A percentile compares a stretch with the other conserved stretches of the same genome.
Conservation (phyloP, 2,329 filamentous ascomycete species). For the Arachnomyces sp. region DNA sequence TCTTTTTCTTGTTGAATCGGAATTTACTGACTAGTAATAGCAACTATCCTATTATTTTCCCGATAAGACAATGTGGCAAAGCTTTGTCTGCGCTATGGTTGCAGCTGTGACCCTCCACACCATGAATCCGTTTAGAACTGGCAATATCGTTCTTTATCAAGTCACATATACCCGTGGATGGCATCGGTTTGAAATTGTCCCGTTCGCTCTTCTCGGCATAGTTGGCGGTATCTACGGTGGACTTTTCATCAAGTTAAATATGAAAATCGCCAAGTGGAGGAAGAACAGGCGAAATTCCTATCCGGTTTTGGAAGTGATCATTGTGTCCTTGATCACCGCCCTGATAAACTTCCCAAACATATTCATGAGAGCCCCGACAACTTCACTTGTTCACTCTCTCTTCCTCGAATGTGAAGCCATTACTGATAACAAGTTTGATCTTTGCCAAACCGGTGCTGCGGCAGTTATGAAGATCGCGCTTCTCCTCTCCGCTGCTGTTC, state of each 20-base stretch:
- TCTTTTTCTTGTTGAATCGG: conserved; percentile 2
- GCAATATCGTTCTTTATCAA: conserved; percentile 92
- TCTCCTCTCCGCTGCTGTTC: conserved; percentile 69
- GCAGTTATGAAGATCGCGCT: conserved; percentile 76
- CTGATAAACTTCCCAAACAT: conserved; percentile 92
- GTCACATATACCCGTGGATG: conserved; percentile 86
- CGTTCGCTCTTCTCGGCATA: conserved; percentile 78
- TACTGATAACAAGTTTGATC: conserved; percentile 75
- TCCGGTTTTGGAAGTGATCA: conserved; percentile 70
- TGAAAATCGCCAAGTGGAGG: conserved; percentile 75
- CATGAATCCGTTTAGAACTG: conserved; percentile 88
- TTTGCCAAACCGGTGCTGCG: conserved; percentile 80
- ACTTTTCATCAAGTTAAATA: conserved; percentile 90
- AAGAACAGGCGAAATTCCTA: conserved; percentile 61
- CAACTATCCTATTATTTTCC: conserved; percentile 97
- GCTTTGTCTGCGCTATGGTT: conserved; percentile 98
- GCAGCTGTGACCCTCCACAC: conserved; percentile 88
- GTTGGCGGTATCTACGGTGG: conserved; percentile 90
- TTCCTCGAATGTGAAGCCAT: conserved; percentile 84
- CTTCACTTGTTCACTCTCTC: conserved; percentile 82
- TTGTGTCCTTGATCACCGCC: conserved; percentile 74
- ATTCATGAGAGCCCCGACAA: conserved; percentile 89
- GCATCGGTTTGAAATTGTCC: conserved; percentile 90
- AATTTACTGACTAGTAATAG: conserved; percentile 33
- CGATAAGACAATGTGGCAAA: conserved; percentile 99